These are phyloP conservation scores for Jacaranda mimosifolia DNA, from an alignment of 257 asterid species.

Conservation along the genomic window DNA sequence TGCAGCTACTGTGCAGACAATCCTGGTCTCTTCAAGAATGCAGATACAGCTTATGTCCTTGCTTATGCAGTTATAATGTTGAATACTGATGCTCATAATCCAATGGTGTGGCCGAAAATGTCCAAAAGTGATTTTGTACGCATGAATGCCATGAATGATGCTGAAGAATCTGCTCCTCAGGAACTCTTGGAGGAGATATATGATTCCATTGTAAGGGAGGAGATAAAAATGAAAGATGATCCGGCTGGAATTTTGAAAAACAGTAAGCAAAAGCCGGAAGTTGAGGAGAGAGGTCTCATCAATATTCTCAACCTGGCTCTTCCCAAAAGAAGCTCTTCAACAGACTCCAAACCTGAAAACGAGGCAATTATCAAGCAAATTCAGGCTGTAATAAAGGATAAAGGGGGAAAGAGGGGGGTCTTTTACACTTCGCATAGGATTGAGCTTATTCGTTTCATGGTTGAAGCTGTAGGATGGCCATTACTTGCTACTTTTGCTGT, in stretches of 20 bases:
- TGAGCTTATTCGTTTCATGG: constrained; percentile 95
- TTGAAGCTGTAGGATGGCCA: constrained; percentile 99
- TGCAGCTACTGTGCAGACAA: constrained; percentile 94
- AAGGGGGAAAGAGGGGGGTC: constrained; percentile 87
- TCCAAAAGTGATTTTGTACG: constrained; percentile 94
- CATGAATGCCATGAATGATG: constrained; percentile 75
- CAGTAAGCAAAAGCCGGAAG: constrained; percentile 81
- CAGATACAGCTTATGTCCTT: constrained; percentile 97
- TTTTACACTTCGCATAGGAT: constrained; percentile 89
- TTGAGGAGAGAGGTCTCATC: constrained; percentile 87
- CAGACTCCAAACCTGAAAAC: constrained; percentile 84
- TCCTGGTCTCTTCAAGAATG: constrained; percentile 95
- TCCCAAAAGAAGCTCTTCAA: constrained; percentile 75
- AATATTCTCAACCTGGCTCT: constrained; percentile 95
- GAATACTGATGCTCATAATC: constrained; percentile 99
- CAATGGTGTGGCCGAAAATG: constrained; percentile 99
- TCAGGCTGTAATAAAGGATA: constrained; percentile 80
- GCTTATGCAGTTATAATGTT: constrained; percentile 99
- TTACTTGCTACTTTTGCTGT: constrained; percentile 98
- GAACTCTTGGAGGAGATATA: constrained; percentile 95
- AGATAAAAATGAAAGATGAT: constrained; percentile 95
- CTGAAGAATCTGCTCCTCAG: constrained; percentile 93
- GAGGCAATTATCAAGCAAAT: constrained; percentile 88
- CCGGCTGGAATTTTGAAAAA: constrained; percentile 63
- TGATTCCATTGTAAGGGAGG: constrained; percentile 94